Conservation (phyloP, 2,329 filamentous ascomycete species). For the Dendrostoma leiphaemia region DNA sequence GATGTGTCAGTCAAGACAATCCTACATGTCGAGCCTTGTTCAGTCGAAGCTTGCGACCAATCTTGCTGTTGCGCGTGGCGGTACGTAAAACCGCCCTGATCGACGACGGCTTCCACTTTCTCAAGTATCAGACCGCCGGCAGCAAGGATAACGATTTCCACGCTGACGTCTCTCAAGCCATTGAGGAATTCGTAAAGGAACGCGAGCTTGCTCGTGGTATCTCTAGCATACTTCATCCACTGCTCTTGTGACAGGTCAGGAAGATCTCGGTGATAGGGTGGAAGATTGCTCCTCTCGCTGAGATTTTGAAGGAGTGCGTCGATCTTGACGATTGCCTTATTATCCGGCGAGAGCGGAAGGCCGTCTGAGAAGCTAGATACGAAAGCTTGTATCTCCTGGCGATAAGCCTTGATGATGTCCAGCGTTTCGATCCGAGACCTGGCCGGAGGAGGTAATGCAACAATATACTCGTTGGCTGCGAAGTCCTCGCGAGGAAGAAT, state of each 20-base stretch:
- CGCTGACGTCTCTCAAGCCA: slow-evolving; percentile 38
- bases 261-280: slow-evolving; percentile 48
- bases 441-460: slow-evolving; percentile 58
- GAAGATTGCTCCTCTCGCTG: slow-evolving; percentile 56
- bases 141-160: slow-evolving; percentile 52
- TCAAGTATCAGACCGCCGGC: slow-evolving; percentile 48
- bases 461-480: slow-evolving; percentile 42
- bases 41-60: slow-evolving; percentile 16
- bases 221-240: slow-evolving; percentile 51
- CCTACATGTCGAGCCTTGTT: slow-evolving; percentile 12
- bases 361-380: slow-evolving; percentile 40
- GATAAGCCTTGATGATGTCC: slow-evolving; percentile 44
- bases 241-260: slow-evolving; percentile 38
- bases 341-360: slow-evolving; percentile 36
- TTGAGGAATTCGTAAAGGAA: slow-evolving; percentile 57
- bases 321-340: slow-evolving; percentile 41
- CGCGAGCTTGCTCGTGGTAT: slow-evolving; percentile 58
- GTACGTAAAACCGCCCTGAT: slow-evolving; percentile 34
- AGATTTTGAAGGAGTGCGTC: slow-evolving; percentile 51
- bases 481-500: slow-evolving; percentile 16
- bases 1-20: slow-evolving; percentile 13
- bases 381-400: slow-evolving; percentile 44
- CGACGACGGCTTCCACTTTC: slow-evolving; percentile 50
- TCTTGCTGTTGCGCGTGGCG: slow-evolving; percentile 24
- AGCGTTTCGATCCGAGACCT: slow-evolving; percentile 52